Percentiles rank a stretch among this genome's conserved stretches.
Evolutionary conservation across 306 rosid species (phyloP).

Genomic region (Lathyrus oleraceus): DNA sequence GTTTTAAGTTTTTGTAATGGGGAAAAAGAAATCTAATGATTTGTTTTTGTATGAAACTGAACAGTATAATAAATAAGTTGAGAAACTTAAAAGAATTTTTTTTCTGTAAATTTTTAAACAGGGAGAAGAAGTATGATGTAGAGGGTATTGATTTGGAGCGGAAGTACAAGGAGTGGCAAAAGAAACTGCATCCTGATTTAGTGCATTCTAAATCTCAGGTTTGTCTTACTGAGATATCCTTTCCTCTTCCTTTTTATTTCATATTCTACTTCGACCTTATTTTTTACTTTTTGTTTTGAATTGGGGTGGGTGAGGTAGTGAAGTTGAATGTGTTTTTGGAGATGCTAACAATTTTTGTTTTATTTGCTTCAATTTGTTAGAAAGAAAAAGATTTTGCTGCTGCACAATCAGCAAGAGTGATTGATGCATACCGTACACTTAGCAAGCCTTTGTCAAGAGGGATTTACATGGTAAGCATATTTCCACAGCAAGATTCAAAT

Average conservation of each 20-base stretch:
- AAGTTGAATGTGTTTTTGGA: constrained; percentile 22
- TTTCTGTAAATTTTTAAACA: constrained; percentile 30
- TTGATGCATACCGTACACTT: constrained; percentile 81
- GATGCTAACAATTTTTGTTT: constrained; percentile 20
- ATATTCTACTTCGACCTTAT: not conserved
- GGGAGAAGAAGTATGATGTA: constrained; percentile 74
- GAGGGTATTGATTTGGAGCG: constrained; percentile 66
- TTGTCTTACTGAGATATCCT: constrained; percentile 28
- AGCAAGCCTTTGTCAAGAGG: constrained; percentile 79
- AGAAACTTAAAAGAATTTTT: not conserved
- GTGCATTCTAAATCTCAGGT: constrained; percentile 97
- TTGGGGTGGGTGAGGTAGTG: not conserved
- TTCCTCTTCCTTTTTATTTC: constrained; percentile 4
- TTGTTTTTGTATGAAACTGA: not conserved
- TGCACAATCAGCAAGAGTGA: constrained; percentile 89
- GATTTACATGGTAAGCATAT: constrained; percentile 69
- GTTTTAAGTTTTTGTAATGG: not conserved
- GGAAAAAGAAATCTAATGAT: constrained; percentile 14
- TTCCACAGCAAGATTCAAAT: constrained; percentile 1
- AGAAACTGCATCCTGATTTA: constrained; percentile 92
- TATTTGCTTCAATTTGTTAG: constrained; percentile 45
- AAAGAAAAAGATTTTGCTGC: constrained; percentile 87
- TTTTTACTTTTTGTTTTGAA: not conserved
- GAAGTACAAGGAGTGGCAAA: constrained; percentile 93
- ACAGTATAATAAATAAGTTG: constrained; percentile 14